Conservation (phyloP, 176 grass and related monocot species). For the Dactylis glomerata region DNA sequence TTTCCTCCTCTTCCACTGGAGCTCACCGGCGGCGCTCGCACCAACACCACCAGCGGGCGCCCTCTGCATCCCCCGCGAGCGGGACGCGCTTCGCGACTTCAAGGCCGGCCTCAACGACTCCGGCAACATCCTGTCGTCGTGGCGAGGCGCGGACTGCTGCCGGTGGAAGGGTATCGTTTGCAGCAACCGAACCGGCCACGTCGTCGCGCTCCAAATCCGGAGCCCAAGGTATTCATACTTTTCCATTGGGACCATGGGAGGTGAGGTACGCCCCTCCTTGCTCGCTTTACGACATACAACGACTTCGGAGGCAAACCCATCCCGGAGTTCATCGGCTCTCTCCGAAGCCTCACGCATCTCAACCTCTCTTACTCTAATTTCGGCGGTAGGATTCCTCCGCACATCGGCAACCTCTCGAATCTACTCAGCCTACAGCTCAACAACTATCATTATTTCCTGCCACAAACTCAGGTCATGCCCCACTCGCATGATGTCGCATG, state of each 20-base stretch:
- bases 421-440: background rate
- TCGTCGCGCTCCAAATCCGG: background rate
- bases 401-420: background rate
- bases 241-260: background rate
- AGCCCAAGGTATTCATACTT: too few species aligned
- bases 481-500: background rate
- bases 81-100: background rate
- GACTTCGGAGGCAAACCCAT: background rate
- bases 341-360: background rate
- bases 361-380: background rate
- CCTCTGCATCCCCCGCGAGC: background rate
- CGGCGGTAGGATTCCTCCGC: background rate
- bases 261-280: background rate
- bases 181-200: background rate
- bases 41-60: background rate
- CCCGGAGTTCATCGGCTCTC: background rate
- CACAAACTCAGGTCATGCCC: too few species aligned
- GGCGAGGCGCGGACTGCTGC: background rate
- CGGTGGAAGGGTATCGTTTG: background rate
- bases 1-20: background rate
- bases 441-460: too few species aligned
- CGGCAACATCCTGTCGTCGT: background rate
- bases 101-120: background rate
- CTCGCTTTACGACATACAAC: background rate
- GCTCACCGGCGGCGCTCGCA: background rate